Evolutionary conservation across 148 eudicot genomes (phyloP).

Genomic region (Silene conica): DNA sequence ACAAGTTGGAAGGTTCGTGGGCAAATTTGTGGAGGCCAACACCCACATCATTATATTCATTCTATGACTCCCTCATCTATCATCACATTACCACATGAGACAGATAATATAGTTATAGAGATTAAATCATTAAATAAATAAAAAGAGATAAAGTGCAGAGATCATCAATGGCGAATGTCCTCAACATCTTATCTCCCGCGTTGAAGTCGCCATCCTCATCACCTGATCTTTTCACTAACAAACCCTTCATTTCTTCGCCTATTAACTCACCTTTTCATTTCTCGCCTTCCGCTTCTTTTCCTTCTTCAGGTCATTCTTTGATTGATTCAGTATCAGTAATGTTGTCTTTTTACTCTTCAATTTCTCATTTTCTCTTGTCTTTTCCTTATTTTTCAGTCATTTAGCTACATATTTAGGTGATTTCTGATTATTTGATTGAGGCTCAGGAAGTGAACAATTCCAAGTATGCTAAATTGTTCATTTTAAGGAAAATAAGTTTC

Average conservation of each 20-base stretch:
- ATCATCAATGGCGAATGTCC: not conserved
- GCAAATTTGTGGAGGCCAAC: not conserved
- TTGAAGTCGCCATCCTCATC: not conserved
- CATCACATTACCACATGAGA: not conserved
- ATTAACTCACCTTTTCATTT: not conserved
- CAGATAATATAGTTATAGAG: no score
- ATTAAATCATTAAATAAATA: not conserved
- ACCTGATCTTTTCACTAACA: not conserved
- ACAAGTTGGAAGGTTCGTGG: not conserved
- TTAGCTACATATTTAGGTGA: no score
- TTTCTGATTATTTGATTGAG: not conserved
- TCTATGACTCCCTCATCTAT: not conserved
- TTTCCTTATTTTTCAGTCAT: no score
- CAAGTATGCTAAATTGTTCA: not conserved
- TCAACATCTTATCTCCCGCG: conserved; percentile 7
- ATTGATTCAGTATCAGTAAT: no score
- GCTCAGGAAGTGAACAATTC: not conserved
- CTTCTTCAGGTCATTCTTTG: not conserved
- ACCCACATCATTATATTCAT: conserved; percentile 2
- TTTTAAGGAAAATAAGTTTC: not conserved
- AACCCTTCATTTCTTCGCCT: not conserved
- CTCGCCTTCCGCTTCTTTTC: not conserved
- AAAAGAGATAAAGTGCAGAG: not conserved
- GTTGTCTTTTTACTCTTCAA: not conserved
- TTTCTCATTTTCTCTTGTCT: not conserved